These are phyloP conservation scores for Blastomyces emzantsi DNA, from an alignment of 2,329 filamentous ascomycete genomes.

Conservation along the genomic window DNA sequence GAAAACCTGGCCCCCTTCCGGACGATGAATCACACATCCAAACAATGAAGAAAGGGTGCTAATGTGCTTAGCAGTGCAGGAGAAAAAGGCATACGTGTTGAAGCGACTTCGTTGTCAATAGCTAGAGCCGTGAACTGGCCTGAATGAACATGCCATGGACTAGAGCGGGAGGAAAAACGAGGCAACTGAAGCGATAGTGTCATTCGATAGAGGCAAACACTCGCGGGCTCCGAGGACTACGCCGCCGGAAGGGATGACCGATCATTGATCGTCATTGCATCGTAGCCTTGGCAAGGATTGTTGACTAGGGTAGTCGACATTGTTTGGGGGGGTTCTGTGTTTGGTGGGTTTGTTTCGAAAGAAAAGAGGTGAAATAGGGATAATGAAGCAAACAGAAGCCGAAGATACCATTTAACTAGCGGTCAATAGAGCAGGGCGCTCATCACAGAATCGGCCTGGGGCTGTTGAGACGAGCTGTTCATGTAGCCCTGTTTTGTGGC, in stretches of 20 bases:
- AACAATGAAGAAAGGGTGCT: background rate
- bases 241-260: background rate
- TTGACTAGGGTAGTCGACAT: background rate
- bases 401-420: background rate
- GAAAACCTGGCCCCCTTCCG: background rate
- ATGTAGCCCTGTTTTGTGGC: background rate
- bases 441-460: background rate
- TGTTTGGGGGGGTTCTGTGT: background rate
- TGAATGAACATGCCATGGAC: background rate
- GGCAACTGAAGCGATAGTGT: background rate
- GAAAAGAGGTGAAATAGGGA: background rate
- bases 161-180: no score
- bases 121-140: background rate
- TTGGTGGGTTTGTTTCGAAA: background rate
- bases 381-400: background rate
- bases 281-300: background rate
- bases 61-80: background rate
- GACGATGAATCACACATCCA: background rate
- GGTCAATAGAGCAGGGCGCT: background rate
- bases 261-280: background rate
- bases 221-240: background rate
- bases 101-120: background rate
- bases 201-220: background rate
- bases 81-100: background rate
- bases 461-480: background rate